Conservation (phyloP, 2,329 filamentous ascomycete genomes). For the Neofusicoccum laricinum region DNA sequence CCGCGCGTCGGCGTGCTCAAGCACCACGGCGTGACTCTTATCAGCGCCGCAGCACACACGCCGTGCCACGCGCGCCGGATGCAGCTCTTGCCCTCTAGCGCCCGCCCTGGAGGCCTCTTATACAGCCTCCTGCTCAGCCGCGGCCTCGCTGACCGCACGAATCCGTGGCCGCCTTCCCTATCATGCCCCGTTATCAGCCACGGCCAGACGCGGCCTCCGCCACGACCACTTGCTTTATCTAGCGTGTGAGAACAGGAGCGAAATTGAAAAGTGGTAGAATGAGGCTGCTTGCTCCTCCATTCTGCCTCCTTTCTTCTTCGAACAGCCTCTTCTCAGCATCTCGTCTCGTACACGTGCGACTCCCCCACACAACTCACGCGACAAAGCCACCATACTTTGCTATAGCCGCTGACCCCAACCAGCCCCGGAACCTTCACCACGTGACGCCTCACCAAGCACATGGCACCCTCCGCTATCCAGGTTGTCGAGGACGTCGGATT, state of each 20-base stretch:
- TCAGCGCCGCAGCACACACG: not conserved
- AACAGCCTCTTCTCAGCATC: not conserved
- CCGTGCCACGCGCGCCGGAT: not conserved
- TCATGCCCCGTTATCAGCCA: not conserved
- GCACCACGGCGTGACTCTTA: not conserved
- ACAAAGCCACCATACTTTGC: not conserved
- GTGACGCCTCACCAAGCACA: constrained; percentile 14
- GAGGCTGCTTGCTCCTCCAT: not conserved
- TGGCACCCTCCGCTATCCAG: constrained; percentile 30
- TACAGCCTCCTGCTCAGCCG: not conserved
- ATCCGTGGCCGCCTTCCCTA: not conserved
- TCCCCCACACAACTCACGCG: not conserved
- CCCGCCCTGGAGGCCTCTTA: not conserved
- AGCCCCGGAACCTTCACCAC: not conserved
- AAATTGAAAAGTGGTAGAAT: not conserved
- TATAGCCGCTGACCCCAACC: not conserved
- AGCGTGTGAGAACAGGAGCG: not conserved
- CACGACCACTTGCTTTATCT: constrained; percentile 4
- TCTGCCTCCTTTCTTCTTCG: not conserved
- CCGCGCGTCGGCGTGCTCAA: not conserved
- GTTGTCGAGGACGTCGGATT: constrained; percentile 25
- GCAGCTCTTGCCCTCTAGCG: not conserved
- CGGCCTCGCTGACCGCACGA: not conserved
- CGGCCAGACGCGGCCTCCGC: not conserved
- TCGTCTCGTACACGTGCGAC: not conserved